Base-by-base conservation (phyloP, 768 basidiomycete genomes). In the Wakefieldia striispora region DNA sequence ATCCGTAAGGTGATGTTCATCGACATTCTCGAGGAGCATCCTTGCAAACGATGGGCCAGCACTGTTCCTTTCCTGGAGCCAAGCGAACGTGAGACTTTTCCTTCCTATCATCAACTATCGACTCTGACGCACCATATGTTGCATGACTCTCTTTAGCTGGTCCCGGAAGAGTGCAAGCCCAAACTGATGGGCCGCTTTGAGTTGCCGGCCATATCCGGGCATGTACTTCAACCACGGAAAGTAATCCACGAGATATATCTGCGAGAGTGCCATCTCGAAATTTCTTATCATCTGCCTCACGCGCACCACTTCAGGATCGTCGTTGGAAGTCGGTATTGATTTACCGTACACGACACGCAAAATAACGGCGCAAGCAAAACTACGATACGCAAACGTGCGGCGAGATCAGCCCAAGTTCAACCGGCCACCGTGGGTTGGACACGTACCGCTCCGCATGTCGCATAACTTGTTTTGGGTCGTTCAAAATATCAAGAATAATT, bases 171-270 rank as follows among this genome's bases (percentile, higher is more conserved):
- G 60, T 0, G 44, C 60, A 1, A 81, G 66, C 53, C 82, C 81
- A 36, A 77, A 75, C 3, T 47, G 55, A 55, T 84, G 83, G 8
- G 76, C 79, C 1, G 72, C 67, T 43, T 72, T 70, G 10, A 86
- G 70, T 49, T 79, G 74, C 12, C 72, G 70, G 6, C 79, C 68
- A 54, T 83, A 82, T 7, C 79, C 79, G 5, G 85, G 84, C 14
- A 86, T 59, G 59, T 76, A 77, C 26, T 54, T 55, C 26, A 72
- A 55, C 50, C 63, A 47, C 1, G 72, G 70, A 24, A 64, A 58
- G 12, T 47, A 53, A 55, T 74, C 70, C 31, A 71, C 67, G 13
- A 65, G 58, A 46, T 67, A 60, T 14, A 59, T 51, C 6, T 69
- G 65, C 8, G 48, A 50, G 20, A 79, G 60, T 5, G 68, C 73